Evolutionary conservation across 1,284 basidiomycete species (phyloP).

Genomic region (Fomes fomentarius): DNA sequence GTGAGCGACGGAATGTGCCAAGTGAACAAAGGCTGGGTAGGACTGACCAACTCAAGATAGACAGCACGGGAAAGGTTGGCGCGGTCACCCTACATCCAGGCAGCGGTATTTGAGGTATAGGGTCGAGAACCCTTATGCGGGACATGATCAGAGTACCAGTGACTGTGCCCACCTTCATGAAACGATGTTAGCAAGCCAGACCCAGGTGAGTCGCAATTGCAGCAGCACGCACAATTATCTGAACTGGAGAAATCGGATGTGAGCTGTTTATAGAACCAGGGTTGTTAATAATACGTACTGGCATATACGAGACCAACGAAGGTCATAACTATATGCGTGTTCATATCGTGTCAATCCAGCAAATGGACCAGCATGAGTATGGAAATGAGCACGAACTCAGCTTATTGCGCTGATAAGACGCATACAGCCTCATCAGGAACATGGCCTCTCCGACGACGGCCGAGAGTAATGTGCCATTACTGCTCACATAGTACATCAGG

Average conservation of each 20-base stretch:
- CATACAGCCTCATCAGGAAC: constrained; percentile 19
- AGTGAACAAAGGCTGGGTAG: neutral
- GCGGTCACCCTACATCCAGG: constrained; percentile 9
- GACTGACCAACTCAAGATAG: constrained; percentile 8
- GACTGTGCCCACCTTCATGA: neutral
- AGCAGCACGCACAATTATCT: neutral
- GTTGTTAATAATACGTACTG: neutral
- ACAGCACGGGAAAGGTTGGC: neutral
- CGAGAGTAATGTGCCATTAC: constrained; percentile 14
- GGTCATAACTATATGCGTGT: neutral
- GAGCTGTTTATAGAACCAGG: neutral
- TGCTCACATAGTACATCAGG: too few species aligned
- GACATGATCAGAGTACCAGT: neutral
- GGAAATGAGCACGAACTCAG: constrained; percentile 1
- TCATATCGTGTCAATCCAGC: too few species aligned
- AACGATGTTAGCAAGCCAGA: neutral
- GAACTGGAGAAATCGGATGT: neutral
- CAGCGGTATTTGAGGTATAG: neutral
- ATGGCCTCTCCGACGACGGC: constrained; percentile 15
- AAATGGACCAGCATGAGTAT: too few species aligned
- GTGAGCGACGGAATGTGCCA: too few species aligned
- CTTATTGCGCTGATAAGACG: constrained; percentile 14
- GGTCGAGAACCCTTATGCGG: neutral
- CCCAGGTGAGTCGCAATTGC: neutral
- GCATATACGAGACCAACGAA: constrained; percentile 5